Base-by-base conservation (phyloP, 345 rosid genomes). In the Brassica carinata region DNA sequence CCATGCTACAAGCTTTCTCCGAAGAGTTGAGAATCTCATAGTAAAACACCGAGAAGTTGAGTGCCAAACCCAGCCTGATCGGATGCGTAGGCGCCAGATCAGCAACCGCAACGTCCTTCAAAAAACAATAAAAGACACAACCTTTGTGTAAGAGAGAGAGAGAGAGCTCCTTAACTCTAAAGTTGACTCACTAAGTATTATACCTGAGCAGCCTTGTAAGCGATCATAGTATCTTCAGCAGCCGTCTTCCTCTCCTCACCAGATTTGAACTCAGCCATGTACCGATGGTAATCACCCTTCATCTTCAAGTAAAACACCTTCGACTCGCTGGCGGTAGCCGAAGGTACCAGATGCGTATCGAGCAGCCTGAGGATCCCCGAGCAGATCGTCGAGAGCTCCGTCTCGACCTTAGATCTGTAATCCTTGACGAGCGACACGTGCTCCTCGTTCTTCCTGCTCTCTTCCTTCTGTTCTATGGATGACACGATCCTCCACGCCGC, bases 61-160 rank as follows among this genome's bases (percentile, higher is more conserved):
- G 84, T 14, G 93, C 93, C 62, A 89, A 48, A 40, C 93, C 93
- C 38, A 89, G 81, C 69, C 93, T 85, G 62, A 89, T 88, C 31
- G 93, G 93, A 82, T 88, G 93, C 38, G 93, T 89, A 66, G 93
- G 91, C 2, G 93, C 80, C 66, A 89, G 85, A 78, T 89, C 93
- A 79, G 91, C 67, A 72, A 48, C 81, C 30, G 93, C 93, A 82
- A 86, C 86, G 19, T 90, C 93, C 93, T 89, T 43, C 80, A 64
- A 19, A 64, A 8, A 7, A 71, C 62, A 73, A 67, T 8, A 76
- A 33, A 33, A 59, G 19, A 38, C 15, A 72, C 0, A 64, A 57
- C 62, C 40, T 34, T 15, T 0, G 59, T 53, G 8, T 5, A n/a
- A 53, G 2, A 53, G 19, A 53, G 19, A 65, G n/a, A n/a, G n/a